A percentile compares a stretch with the other conserved stretches of the same genome.
Evolutionary conservation across 192 early-diverging fungal species (phyloP).

Genomic region (Entomortierella parvispora): DNA sequence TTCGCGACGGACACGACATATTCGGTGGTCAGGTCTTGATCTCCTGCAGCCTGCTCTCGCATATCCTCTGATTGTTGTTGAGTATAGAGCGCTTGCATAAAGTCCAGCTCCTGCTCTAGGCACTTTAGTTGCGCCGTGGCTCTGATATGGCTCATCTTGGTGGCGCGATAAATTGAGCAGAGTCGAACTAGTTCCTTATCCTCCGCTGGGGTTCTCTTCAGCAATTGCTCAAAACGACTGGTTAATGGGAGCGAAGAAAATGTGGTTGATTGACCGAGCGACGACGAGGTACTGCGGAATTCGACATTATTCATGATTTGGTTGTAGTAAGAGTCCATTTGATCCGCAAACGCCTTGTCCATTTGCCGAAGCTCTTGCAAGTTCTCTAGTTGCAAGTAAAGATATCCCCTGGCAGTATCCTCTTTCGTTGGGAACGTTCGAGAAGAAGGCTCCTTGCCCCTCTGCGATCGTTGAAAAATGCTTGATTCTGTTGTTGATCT

Average conservation of each 20-base stretch:
- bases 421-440: neutral
- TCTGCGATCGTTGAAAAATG: neutral
- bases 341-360: constrained; percentile 7
- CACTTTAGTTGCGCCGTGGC: constrained; percentile 42
- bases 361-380: constrained; percentile 15
- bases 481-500: neutral
- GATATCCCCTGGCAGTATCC: constrained; percentile 2
- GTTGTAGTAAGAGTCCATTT: constrained; percentile 1
- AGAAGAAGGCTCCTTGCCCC: neutral
- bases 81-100: constrained; percentile 25
- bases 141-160: constrained; percentile 49
- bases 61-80: constrained; percentile 2
- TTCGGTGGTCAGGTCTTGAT: constrained; percentile 10
- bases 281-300: neutral
- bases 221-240: neutral
- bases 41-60: neutral
- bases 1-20: constrained; percentile 22
- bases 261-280: neutral
- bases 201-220: constrained; percentile 20
- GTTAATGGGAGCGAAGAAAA: neutral
- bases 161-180: constrained; percentile 45
- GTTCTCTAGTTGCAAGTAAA: constrained; percentile 29
- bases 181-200: constrained; percentile 34
- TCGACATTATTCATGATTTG: neutral
- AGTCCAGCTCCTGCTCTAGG: constrained; percentile 25